These are phyloP conservation scores for Astrothelium subdiscretum DNA, from an alignment of 495 filamentous ascomycete species.

Conservation along the genomic window DNA sequence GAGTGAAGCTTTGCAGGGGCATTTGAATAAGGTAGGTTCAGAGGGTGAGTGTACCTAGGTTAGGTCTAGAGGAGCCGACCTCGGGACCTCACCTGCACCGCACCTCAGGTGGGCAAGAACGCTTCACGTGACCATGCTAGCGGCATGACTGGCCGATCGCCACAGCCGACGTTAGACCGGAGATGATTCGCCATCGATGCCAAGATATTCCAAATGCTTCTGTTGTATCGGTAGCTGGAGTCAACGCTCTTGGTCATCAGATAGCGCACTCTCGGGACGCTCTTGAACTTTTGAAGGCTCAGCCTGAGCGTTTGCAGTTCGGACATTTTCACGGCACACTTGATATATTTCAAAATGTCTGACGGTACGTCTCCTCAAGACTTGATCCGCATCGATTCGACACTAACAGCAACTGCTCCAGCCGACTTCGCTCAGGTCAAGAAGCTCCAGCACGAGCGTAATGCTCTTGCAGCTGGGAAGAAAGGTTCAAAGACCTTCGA, in stretches of 20 bases:
- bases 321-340: not conserved
- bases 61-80: no score
- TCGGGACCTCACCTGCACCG: no score
- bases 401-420: not conserved
- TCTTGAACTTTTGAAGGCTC: not conserved
- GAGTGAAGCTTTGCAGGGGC: no score
- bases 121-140: no score
- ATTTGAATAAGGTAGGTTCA: no score
- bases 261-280: not conserved
- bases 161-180: not conserved
- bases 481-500: conserved; percentile 74
- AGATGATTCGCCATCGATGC: no score
- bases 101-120: no score
- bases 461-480: conserved; percentile 47
- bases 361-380: not conserved
- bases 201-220: no score
- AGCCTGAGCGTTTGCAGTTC: not conserved
- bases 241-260: not conserved
- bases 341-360: not conserved
- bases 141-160: no score
- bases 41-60: no score
- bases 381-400: not conserved
- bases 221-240: not conserved
- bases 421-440: conserved; percentile 1
- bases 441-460: conserved; percentile 3